These are phyloP conservation scores for Lactarius indigo DNA, from an alignment of 768 basidiomycete genomes.

Conservation along the genomic window DNA sequence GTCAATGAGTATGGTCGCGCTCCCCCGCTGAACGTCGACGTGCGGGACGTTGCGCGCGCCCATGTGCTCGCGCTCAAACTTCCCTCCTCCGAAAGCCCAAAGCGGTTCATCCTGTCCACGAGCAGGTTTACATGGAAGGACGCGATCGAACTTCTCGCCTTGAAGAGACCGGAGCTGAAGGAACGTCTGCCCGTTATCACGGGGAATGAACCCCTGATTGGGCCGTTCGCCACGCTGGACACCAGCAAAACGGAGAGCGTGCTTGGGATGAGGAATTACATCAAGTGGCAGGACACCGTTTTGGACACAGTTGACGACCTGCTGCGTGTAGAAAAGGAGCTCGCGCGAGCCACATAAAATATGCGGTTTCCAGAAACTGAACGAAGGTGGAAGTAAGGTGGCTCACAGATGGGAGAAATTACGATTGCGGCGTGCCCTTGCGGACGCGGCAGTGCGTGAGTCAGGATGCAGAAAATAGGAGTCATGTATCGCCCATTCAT, in stretches of 20 bases:
- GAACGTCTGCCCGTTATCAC: conserved; percentile 26
- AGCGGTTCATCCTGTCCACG: conserved; percentile 29
- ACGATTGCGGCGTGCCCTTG: conserved; percentile 4
- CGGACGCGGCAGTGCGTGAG: background rate
- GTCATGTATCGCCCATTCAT: too few relatives aligned
- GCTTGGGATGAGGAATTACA: conserved; percentile 18
- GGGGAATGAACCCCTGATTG: background rate
- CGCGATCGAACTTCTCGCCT: conserved; percentile 28
- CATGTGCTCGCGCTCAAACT: conserved; percentile 30
- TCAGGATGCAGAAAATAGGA: too few relatives aligned
- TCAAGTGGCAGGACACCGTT: conserved; percentile 21
- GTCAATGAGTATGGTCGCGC: conserved; percentile 20
- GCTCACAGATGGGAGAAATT: background rate
- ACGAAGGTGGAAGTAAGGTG: background rate
- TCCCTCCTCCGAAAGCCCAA: background rate
- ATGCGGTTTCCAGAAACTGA: background rate
- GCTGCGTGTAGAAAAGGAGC: conserved; percentile 17
- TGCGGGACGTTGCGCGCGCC: conserved; percentile 34
- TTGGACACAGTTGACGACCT: conserved; percentile 22
- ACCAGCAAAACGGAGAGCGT: background rate
- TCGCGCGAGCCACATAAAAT: background rate
- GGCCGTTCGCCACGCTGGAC: background rate
- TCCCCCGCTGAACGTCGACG: conserved; percentile 30
- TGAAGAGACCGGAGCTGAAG: conserved; percentile 28
- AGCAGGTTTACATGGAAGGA: conserved; percentile 30